phyloP scores from a whole-genome alignment of 2,329 filamentous ascomycete genomes.

The Zasmidium citrigriseum region DNA sequence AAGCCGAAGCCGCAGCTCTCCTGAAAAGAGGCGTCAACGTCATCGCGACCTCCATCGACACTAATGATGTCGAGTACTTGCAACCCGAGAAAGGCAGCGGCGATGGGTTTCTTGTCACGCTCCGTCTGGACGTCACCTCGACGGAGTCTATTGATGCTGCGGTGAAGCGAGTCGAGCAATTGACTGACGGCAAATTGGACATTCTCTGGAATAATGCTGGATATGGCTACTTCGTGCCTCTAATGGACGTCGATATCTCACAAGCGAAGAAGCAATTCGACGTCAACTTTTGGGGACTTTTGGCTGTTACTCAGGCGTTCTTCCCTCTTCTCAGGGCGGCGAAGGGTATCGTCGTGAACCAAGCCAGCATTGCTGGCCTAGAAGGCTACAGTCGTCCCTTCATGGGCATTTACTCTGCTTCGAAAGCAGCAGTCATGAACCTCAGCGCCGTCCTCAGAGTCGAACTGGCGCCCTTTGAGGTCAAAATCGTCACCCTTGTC shows the following conservation, averaged over 20 bases:
- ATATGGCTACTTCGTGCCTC: conserved; percentile 29
- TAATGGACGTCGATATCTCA: conserved; percentile 32
- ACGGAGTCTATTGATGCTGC: conserved; percentile 38
- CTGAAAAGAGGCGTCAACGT: conserved; percentile 47
- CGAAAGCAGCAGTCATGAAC: conserved; percentile 28
- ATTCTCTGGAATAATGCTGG: conserved; percentile 54
- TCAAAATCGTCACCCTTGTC: conserved; percentile 29
- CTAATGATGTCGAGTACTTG: conserved; percentile 26
- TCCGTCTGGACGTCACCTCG: conserved; percentile 47
- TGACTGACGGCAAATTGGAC: conserved; percentile 42
- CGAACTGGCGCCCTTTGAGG: conserved; percentile 32
- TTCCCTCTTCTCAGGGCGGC: conserved; percentile 48
- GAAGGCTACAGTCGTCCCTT: conserved; percentile 23
- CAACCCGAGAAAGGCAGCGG: conserved; percentile 7
- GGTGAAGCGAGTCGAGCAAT: conserved; percentile 30
- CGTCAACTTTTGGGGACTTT: conserved; percentile 52
- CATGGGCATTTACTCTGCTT: conserved; percentile 38
- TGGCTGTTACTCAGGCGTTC: conserved; percentile 43
- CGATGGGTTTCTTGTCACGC: conserved; percentile 19
- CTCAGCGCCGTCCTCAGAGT: conserved; percentile 29
- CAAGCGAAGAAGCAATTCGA: conserved; percentile 52
- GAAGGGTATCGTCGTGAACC: conserved; percentile 39
- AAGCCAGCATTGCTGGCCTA: conserved; percentile 36
- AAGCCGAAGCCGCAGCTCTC: conserved; percentile 48
- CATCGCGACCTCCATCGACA: conserved; percentile 42